phyloP scores from a whole-genome alignment of 1,139 yeast species.

The Pichia sp. region DNA sequence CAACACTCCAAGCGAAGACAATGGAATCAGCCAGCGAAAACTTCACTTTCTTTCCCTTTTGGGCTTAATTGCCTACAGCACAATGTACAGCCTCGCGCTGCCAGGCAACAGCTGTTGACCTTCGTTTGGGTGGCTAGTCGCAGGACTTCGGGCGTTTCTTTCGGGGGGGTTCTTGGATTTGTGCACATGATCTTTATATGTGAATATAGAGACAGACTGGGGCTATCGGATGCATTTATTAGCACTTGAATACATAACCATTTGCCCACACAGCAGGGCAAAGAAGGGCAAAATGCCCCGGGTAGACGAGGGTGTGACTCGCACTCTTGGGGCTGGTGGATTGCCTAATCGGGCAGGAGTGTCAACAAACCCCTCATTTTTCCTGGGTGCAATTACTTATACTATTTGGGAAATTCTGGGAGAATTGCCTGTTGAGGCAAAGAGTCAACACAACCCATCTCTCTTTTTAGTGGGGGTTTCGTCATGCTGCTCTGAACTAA shows the following conservation, averaged over 20 bases:
- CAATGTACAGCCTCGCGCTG: not conserved
- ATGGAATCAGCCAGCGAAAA: constrained; percentile 1
- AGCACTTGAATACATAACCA: too few relatives aligned
- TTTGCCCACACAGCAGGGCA: too few relatives aligned
- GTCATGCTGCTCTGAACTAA: too few relatives aligned
- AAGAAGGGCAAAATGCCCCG: not conserved
- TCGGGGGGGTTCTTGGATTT: too few relatives aligned
- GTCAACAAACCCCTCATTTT: not conserved
- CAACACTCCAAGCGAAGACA: constrained; percentile 5
- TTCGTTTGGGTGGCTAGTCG: too few relatives aligned
- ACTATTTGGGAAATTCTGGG: not conserved
- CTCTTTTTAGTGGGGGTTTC: too few relatives aligned
- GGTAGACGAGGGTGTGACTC: not conserved
- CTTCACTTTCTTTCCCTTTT: constrained; percentile 1
- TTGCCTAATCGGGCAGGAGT: constrained; percentile 2
- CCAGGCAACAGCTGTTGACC: not conserved
- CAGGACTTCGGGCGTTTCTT: too few relatives aligned
- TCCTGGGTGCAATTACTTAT: not conserved
- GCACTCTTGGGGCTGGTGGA: constrained; percentile 1
- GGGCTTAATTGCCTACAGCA: not conserved
- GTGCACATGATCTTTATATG: too few relatives aligned
- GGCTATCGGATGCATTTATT: too few relatives aligned
- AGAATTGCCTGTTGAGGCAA: not conserved
- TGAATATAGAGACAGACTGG: too few relatives aligned
- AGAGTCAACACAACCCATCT: constrained; percentile 1